Conservation (phyloP, 306 rosid species). For the Inga laurina region DNA sequence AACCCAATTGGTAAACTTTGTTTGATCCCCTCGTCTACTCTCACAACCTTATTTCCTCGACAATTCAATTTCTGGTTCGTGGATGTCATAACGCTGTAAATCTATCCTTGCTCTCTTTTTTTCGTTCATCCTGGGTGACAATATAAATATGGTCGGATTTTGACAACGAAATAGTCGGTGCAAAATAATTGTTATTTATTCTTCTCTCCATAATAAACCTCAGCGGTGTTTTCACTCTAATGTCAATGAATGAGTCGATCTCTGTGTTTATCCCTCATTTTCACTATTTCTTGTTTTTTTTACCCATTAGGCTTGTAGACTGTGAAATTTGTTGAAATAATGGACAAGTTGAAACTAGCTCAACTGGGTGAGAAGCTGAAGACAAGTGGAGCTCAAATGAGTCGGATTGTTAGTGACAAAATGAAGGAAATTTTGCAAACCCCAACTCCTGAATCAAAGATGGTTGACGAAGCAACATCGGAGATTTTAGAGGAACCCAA, state of each 20-base stretch:
- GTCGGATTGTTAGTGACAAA: conserved; percentile 64
- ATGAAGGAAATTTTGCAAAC: conserved; percentile 69
- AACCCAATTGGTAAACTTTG: background rate
- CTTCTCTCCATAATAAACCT: background rate
- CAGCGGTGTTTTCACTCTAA: background rate
- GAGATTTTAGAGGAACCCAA: conserved; percentile 67
- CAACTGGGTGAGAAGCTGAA: conserved; percentile 69
- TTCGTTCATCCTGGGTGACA: background rate
- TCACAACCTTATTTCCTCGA: background rate
- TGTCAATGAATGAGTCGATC: background rate
- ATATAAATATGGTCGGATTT: background rate
- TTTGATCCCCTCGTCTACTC: background rate
- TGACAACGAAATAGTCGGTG: background rate
- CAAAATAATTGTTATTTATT: background rate
- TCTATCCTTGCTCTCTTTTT: background rate
- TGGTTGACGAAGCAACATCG: conserved; percentile 76
- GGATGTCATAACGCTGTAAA: background rate
- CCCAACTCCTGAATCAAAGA: conserved; percentile 73
- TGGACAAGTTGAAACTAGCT: conserved; percentile 69
- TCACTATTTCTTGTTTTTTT: background rate
- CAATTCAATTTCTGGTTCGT: conserved; percentile 12
- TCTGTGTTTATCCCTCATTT: background rate
- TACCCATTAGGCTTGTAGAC: background rate
- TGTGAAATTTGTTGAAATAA: background rate
- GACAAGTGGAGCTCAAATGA: conserved; percentile 78